Base-by-base conservation (phyloP, 1,284 basidiomycete species). In the Ceratorhiza oryzae-sativae region DNA sequence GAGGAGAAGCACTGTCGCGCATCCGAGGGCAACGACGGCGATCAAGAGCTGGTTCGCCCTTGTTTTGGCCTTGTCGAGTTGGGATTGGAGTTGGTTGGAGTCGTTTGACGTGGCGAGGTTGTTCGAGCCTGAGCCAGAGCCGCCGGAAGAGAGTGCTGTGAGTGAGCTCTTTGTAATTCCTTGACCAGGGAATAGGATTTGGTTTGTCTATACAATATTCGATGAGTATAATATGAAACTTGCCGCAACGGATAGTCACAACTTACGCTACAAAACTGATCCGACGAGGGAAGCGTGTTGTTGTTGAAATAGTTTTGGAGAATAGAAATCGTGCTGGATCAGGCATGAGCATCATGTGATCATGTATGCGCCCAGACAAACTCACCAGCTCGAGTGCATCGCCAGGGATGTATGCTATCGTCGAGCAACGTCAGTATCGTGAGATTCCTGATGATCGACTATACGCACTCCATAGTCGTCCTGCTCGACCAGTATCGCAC, bases 401-500 rank as follows among this genome's bases (percentile, higher is more conserved):
- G 41, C 58, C 2, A 61, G 25, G n/a, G 72, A 71, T 4, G 34
- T 12, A 34, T 73, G 72, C 42, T 45, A 18, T 9, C 9, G 15
- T 39, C 5, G 5, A 13, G 6, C 5, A 39, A 39, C 36, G 36
- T 5, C 36, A 39, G 5, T 39, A 39, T 6, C 6, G 13, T 13
- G 5, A 39, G 36, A 6, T 13, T 13, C 5, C 9, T 10, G 42
- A 3, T 45, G 9, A 45, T 45, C 9, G 18, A 45, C 42, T 45
- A 45, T 18, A 45, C 42, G 18, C 18, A 45, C 42, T 4, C 67
- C 65, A 27, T 36, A 61, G 25, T 60, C 72, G 58, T 71, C 72
- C 12, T 71, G 72, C 32, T 70, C 42, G 25, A 72, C 55, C 6
- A 72, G 41, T 3, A 58, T 48, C 8, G 71, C 62, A 18, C 36